Base-by-base conservation (phyloP, 345 rosid species). In the Luvunga scandens region DNA sequence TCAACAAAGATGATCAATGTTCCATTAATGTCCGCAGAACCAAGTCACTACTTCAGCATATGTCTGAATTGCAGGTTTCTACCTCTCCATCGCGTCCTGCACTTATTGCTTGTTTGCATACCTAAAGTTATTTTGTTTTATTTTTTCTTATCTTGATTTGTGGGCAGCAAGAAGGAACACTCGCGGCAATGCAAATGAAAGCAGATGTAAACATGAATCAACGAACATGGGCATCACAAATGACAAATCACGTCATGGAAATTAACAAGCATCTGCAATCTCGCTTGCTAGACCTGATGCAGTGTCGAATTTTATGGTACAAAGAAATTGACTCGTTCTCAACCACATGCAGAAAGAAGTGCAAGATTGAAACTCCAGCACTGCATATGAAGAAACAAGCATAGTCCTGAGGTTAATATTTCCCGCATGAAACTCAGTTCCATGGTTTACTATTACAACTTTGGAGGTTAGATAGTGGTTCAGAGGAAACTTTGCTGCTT, bases 201-300 rank as follows among this genome's bases (percentile, higher is more conserved):
- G 72, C 83, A 57, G 92, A 84, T 67, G 83, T 70, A 68, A 76
- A 38, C 82, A 70, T 74, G 31, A 83, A 72, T 24, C 59, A 78
- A 12, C 80, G 83, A 67, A 75, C 67, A 53, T 84, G 85, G 90
- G 90, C 85, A 0, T 67, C 75, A 28, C 77, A 72, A 63, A 87
- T 84, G 89, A 72, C 89, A 14, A 89, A 77, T 72, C 90, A 87
- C 75, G 84, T 89, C 13, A 80, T 87, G 85, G 89, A 84, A 72
- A 87, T 89, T 79, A 89, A 78, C 71, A 80, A 80, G 73, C 83
- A 80, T 78, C 78, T 87, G 81, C 87, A 89, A 45, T 75, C 80
- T 53, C 85, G 83, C 53, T 73, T 89, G 81, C 82, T 87, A 8
- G 87, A 87, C 79, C 38, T 85, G 78, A 83, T 83, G 85, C 85